Conservation (phyloP, 164 flowering plant genomes). For the Magnolia changhungtana region DNA sequence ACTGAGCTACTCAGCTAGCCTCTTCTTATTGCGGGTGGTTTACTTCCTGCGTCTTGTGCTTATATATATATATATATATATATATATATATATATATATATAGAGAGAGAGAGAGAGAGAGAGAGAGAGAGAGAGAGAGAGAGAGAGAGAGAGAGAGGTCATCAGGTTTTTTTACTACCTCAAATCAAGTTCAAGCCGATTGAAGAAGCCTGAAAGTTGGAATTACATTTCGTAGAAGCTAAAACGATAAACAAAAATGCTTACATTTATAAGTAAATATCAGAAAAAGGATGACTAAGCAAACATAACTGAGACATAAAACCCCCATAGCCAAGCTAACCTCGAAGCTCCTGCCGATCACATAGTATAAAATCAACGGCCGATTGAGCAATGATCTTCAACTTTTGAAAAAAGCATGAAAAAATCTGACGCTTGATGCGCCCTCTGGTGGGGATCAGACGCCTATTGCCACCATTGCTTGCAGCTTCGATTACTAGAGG, state of each 20-base stretch:
- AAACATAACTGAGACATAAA: not conserved
- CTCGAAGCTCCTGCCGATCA: not conserved
- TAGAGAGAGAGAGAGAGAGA: not conserved
- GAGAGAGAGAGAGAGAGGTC: constrained; percentile 3
- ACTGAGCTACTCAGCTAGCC: too few species aligned
- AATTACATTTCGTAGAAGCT: not conserved
- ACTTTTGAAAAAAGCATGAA: not conserved
- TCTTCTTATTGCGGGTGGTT: too few species aligned
- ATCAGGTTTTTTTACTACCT: not conserved
- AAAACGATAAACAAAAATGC: too few species aligned
- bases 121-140: not conserved
- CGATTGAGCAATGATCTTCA: not conserved
- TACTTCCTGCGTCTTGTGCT: too few species aligned
- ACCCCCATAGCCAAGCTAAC: not conserved
- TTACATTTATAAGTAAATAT: too few species aligned
- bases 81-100: too few species aligned
- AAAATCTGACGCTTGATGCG: not conserved
- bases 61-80: too few species aligned
- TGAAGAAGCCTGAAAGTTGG: not conserved
- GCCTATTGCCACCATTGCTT: not conserved
- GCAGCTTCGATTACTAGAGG: too few species aligned
- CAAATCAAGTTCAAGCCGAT: not conserved
- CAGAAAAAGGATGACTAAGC: not conserved
- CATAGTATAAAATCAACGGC: not conserved
- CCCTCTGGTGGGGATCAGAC: not conserved